A percentile compares a stretch with the other conserved stretches of the same genome.
Evolutionary conservation across 495 filamentous ascomycete genomes (phyloP).

Genomic region (Hamigera avellanea): DNA sequence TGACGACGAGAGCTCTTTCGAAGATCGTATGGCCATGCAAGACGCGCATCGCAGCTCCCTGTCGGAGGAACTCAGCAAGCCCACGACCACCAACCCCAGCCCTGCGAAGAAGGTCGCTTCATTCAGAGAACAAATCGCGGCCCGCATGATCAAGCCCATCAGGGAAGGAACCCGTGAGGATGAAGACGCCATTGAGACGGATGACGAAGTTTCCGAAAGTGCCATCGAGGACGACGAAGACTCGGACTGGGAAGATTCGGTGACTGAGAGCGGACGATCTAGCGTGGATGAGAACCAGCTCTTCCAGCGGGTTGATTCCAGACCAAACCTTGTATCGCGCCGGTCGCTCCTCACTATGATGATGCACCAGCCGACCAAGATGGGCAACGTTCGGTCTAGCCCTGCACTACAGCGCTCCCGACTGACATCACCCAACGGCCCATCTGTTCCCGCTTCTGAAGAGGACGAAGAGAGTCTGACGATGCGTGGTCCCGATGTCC

Average conservation of each 20-base stretch:
- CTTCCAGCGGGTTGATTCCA: conserved; percentile 86
- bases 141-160: conserved; percentile 50
- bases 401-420: conserved; percentile 73
- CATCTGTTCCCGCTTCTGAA: conserved; percentile 55
- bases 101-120: conserved; percentile 68
- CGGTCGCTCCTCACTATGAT: conserved; percentile 83
- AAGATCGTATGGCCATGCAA: conserved; percentile 45
- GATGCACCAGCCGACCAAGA: conserved; percentile 56
- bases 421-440: conserved; percentile 58
- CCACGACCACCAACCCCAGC: conserved; percentile 13
- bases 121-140: conserved; percentile 67
- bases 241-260: conserved; percentile 84
- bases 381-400: conserved; percentile 55
- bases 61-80: conserved; percentile 38
- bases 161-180: conserved; percentile 48
- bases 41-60: conserved; percentile 37
- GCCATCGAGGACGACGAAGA: conserved; percentile 84
- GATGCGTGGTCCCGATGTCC: conserved; percentile 62
- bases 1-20: conserved; percentile 70
- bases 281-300: conserved; percentile 66
- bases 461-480: conserved; percentile 54
- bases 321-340: conserved; percentile 71
- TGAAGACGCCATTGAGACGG: conserved; percentile 64
- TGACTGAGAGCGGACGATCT: conserved; percentile 74
- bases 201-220: conserved; percentile 64